Percentiles rank a stretch among this genome's conserved stretches.
Evolutionary conservation across 163 green algal species (phyloP).

Genomic region (Chlamydomonas reinhardtii): DNA sequence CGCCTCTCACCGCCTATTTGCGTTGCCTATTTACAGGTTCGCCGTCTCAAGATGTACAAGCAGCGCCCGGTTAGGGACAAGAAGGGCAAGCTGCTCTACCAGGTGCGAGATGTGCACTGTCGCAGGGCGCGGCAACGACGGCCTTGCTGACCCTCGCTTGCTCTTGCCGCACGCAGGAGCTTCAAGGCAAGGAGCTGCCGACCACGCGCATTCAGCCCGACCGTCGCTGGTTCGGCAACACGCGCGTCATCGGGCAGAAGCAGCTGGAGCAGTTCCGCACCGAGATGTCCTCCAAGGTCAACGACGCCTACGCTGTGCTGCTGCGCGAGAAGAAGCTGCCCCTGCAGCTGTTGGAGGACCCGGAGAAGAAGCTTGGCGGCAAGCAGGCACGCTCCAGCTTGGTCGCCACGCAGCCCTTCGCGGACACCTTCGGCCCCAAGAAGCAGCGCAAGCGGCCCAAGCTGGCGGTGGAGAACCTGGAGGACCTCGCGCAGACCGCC

Average conservation of each 20-base stretch:
- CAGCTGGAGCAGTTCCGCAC: constrained; percentile 96
- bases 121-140: too few species aligned
- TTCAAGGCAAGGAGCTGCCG: constrained; percentile 96
- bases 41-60: constrained; percentile 98
- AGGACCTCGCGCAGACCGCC: constrained; percentile 63
- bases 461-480: constrained; percentile 80
- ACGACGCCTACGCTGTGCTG: constrained; percentile 96
- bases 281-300: constrained; percentile 95
- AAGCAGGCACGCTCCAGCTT: constrained; percentile 76
- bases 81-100: constrained; percentile 89
- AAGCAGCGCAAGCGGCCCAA: constrained; percentile 89
- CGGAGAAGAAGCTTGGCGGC: constrained; percentile 75
- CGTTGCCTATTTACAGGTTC: constrained; percentile 72
- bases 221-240: constrained; percentile 98
- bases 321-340: constrained; percentile 97
- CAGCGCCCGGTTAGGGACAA: constrained; percentile 88
- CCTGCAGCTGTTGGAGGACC: constrained; percentile 93
- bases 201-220: constrained; percentile 97
- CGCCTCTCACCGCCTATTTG: neutral
- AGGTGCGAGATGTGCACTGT: constrained; percentile 56
- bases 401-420: constrained; percentile 86
- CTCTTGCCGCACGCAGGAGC: constrained; percentile 72
- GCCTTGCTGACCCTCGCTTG: too few species aligned
- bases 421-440: constrained; percentile 89
- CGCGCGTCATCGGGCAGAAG: constrained; percentile 96